phyloP scores from a whole-genome alignment of 495 filamentous ascomycete species.

The Usnea hakonensis region DNA sequence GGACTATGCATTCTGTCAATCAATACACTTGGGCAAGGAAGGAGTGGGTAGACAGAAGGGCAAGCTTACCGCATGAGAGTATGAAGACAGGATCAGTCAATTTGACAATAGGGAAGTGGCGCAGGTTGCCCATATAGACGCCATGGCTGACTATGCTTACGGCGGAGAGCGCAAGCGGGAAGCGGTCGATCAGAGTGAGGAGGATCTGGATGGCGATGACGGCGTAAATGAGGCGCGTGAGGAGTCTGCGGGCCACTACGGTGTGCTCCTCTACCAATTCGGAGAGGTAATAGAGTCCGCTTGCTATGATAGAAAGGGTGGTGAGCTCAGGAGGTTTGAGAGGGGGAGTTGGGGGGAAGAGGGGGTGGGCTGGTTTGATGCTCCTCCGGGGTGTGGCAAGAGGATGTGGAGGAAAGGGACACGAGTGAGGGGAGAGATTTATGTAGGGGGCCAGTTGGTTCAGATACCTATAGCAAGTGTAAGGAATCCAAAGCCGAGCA shows the following conservation, averaged over 20 bases:
- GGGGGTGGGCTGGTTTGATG: not conserved
- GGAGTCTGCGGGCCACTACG: slow-evolving; percentile 75
- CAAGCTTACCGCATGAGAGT: slow-evolving; percentile 60
- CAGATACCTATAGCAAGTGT: slow-evolving; percentile 80
- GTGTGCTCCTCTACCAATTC: slow-evolving; percentile 98
- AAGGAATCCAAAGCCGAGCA: slow-evolving; percentile 85
- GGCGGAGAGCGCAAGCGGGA: slow-evolving; percentile 64
- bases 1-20: slow-evolving; percentile 36
- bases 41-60: not conserved
- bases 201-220: slow-evolving; percentile 69
- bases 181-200: slow-evolving; percentile 72
- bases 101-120: slow-evolving; percentile 81
- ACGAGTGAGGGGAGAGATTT: slow-evolving; percentile 7
- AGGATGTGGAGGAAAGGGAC: slow-evolving; percentile 16
- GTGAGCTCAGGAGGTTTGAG: not conserved
- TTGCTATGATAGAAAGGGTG: slow-evolving; percentile 48
- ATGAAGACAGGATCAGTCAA: slow-evolving; percentile 84
- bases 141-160: slow-evolving; percentile 77
- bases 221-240: slow-evolving; percentile 76
- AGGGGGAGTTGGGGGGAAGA: not conserved
- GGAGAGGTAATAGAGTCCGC: slow-evolving; percentile 94
- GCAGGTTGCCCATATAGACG: slow-evolving; percentile 82
- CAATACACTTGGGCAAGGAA: not conserved
- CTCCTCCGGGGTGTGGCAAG: not conserved
- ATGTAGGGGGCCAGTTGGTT: not conserved